These are phyloP conservation scores for Alternaria triticina DNA, from an alignment of 2,329 filamentous ascomycete genomes.

Conservation along the genomic window DNA sequence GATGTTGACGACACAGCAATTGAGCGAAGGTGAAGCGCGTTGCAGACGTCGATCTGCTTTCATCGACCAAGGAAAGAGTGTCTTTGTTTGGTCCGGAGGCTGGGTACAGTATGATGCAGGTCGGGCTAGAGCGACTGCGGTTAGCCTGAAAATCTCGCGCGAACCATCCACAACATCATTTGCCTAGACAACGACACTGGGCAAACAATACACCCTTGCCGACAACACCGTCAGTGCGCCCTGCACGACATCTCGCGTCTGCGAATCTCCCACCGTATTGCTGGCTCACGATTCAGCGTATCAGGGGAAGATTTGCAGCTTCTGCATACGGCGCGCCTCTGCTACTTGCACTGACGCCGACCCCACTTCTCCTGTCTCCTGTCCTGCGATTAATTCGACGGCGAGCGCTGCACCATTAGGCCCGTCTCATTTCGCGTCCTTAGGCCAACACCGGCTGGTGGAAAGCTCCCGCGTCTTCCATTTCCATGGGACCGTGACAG, in stretches of 20 bases:
- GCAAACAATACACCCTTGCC: constrained; percentile 16
- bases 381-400: not conserved
- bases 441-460: not conserved
- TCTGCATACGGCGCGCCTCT: not conserved
- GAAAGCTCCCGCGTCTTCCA: not conserved
- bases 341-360: constrained; percentile 1
- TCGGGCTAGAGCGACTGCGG: constrained; percentile 1
- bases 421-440: not conserved
- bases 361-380: constrained; percentile 10
- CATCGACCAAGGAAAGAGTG: constrained; percentile 26
- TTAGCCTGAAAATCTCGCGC: constrained; percentile 10
- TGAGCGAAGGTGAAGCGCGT: constrained; percentile 37
- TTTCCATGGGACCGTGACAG: not conserved
- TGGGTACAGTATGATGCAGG: constrained; percentile 23
- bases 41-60: constrained; percentile 27
- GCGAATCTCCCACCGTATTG: not conserved
- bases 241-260: constrained; percentile 14
- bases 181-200: constrained; percentile 12
- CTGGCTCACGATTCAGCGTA: not conserved
- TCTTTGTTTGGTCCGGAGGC: constrained; percentile 41
- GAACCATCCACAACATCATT: constrained; percentile 16
- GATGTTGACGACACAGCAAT: constrained; percentile 27
- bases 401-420: not conserved
- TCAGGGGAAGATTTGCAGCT: not conserved
- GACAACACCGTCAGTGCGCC: constrained; percentile 14